phyloP scores from a whole-genome alignment of 2,329 filamentous ascomycete genomes.

The Cladosporium velox region DNA sequence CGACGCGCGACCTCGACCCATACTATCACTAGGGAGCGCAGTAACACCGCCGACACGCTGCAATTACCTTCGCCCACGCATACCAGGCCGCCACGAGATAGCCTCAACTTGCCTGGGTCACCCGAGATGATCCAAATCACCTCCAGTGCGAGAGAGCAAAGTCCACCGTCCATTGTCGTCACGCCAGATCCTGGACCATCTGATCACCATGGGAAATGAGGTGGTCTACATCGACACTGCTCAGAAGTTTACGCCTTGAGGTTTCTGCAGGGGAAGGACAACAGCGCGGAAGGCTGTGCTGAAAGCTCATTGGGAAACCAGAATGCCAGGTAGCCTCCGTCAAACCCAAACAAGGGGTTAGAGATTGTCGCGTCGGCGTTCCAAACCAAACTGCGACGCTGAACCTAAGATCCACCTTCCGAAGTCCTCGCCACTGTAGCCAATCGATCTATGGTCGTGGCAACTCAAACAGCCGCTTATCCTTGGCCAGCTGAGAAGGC shows the following conservation, averaged over 20 bases:
- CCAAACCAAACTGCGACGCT: background rate
- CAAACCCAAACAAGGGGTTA: background rate
- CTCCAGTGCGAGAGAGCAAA: background rate
- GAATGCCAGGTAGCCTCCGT: background rate
- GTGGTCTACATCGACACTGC: background rate
- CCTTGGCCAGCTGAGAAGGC: background rate
- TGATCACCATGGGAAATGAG: background rate
- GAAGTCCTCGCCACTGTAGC: background rate
- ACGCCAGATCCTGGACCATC: background rate
- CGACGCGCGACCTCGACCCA: background rate
- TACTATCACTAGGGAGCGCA: background rate
- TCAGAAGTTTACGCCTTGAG: background rate
- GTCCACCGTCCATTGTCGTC: background rate
- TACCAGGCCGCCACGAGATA: background rate
- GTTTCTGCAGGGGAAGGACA: background rate
- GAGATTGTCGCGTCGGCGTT: background rate
- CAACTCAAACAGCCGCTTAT: background rate
- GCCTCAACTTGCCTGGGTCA: background rate
- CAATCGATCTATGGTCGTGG: background rate
- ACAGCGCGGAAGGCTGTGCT: background rate
- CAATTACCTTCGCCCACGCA: background rate
- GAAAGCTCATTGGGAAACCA: background rate
- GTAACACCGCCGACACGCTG: background rate
- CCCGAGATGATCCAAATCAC: background rate
- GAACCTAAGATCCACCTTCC: background rate